These are phyloP conservation scores for Leccinum subgranulosum DNA, from an alignment of 768 basidiomycete genomes.

Conservation along the genomic window DNA sequence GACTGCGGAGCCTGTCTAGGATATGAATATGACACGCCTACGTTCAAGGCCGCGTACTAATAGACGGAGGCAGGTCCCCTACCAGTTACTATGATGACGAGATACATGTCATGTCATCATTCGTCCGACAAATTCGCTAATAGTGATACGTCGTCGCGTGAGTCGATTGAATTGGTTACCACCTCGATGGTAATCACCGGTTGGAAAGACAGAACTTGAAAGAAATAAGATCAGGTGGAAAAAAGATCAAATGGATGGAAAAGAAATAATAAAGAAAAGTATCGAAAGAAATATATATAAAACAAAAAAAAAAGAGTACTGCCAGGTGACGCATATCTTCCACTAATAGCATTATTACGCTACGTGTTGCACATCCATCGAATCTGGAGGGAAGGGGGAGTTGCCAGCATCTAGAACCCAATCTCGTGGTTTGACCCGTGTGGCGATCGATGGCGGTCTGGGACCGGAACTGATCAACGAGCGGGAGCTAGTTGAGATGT, in stretches of 20 bases:
- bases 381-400: too few species aligned
- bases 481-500: not conserved
- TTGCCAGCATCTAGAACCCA: not conserved
- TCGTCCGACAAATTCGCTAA: not conserved
- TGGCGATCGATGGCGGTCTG: not conserved
- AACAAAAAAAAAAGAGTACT: too few species aligned
- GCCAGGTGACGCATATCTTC: too few species aligned
- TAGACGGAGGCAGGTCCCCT: not conserved
- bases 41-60: not conserved
- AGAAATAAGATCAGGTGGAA: not conserved
- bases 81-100: not conserved
- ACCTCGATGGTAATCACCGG: not conserved
- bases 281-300: not conserved
- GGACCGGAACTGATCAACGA: not conserved
- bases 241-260: not conserved
- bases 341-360: too few species aligned
- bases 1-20: not conserved
- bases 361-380: too few species aligned
- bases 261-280: too few species aligned
- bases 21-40: not conserved
- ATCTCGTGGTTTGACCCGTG: not conserved
- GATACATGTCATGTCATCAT: not conserved
- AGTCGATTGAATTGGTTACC: not conserved
- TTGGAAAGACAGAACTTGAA: not conserved
- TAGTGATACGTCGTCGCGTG: too few species aligned